Conservation (phyloP, 2,329 filamentous ascomycete genomes). For the Metarhizium robertsii region DNA sequence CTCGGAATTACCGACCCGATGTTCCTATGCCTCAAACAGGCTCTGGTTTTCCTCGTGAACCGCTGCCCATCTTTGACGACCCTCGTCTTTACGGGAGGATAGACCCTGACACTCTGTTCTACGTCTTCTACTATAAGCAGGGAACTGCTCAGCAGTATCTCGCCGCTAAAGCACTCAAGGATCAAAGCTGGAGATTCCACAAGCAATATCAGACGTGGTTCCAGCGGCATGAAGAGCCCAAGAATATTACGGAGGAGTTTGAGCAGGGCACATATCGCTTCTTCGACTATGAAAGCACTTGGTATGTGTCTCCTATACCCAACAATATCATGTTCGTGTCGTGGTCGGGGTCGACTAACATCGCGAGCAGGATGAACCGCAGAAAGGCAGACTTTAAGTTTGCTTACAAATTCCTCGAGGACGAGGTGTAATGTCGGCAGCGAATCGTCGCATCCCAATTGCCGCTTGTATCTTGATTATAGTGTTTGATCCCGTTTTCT, state of each 20-base stretch:
- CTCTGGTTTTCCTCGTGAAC: constrained; percentile 83
- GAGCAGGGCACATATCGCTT: constrained; percentile 98
- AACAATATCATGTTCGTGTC: not conserved
- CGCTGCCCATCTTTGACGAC: constrained; percentile 86
- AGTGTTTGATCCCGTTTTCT: not conserved
- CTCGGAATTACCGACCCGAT: constrained; percentile 76
- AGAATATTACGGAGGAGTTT: constrained; percentile 96
- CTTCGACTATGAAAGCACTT: constrained; percentile 99
- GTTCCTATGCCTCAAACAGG: constrained; percentile 65
- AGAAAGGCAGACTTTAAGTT: constrained; percentile 98
- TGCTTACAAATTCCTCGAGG: constrained; percentile 93
- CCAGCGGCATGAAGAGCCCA: constrained; percentile 94
- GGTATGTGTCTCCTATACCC: constrained; percentile 48
- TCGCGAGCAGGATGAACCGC: constrained; percentile 81
- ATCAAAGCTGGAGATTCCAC: constrained; percentile 97
- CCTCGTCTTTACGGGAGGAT: constrained; percentile 79
- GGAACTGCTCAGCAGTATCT: constrained; percentile 92
- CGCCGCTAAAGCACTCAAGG: constrained; percentile 92
- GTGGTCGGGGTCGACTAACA: constrained; percentile 5
- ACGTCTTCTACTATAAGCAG: constrained; percentile 98
- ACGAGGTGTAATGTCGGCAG: constrained; percentile 54
- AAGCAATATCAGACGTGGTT: constrained; percentile 99
- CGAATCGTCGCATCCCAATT: not conserved
- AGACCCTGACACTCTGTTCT: constrained; percentile 93
- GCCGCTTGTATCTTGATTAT: constrained; percentile 1